Conservation (phyloP, 257 asterid genomes). For the Solanum virginianum region DNA sequence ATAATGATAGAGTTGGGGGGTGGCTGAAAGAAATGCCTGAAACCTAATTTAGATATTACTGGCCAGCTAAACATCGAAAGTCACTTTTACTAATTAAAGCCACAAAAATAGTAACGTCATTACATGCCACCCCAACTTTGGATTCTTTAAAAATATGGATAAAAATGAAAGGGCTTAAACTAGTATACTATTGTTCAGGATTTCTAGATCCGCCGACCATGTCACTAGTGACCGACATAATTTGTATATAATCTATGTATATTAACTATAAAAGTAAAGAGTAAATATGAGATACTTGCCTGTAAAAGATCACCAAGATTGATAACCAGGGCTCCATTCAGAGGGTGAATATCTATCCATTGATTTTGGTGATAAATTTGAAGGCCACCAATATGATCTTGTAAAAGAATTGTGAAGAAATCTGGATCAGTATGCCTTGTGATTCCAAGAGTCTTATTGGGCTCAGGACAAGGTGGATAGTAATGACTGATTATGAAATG, state of each 20-base stretch:
- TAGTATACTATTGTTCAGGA: neutral
- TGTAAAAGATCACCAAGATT: constrained; percentile 10
- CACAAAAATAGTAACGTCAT: neutral
- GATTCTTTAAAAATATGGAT: neutral
- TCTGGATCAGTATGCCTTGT: constrained; percentile 1
- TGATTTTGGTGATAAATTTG: constrained; percentile 8
- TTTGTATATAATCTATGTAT: neutral
- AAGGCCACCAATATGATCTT: constrained; percentile 9
- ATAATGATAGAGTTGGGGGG: too few relatives aligned
- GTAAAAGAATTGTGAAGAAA: constrained; percentile 8
- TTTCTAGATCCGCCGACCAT: neutral
- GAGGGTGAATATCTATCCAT: constrained; percentile 2
- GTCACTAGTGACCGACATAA: neutral
- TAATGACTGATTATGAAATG: constrained; percentile 2
- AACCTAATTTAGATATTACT: neutral
- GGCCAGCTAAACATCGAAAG: neutral
- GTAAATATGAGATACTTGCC: neutral
- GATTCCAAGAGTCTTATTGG: constrained; percentile 1
- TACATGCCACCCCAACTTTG: neutral
- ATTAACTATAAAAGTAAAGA: too few relatives aligned
- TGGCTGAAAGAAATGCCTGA: neutral
- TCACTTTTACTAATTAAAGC: neutral
- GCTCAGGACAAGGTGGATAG: constrained; percentile 11
- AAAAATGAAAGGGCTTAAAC: neutral
- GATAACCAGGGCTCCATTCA: neutral